Percentiles rank a stretch among this genome's conserved stretches.
phyloP scores from a whole-genome alignment of 1,139 yeast species.

The Magnusiomyces paraingens region DNA sequence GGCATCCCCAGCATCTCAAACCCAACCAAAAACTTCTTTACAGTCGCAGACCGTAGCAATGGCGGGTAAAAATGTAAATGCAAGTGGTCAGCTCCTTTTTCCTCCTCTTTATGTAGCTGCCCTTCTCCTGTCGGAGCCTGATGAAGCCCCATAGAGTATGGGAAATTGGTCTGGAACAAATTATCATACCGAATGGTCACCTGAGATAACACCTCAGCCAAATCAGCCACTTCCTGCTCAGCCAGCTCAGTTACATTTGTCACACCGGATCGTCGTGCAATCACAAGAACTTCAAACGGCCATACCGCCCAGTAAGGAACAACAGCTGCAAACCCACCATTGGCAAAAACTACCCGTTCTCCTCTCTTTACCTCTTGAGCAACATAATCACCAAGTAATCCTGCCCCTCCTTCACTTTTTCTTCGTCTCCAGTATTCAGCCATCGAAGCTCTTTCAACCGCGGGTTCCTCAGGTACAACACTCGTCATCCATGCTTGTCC shows the following conservation, averaged over 20 bases:
- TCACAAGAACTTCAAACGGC: slow-evolving; percentile 69
- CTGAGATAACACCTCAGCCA: slow-evolving; percentile 49
- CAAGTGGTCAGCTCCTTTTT: slow-evolving; percentile 49
- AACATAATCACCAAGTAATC: slow-evolving; percentile 62
- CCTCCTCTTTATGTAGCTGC: slow-evolving; percentile 19
- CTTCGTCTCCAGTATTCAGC: slow-evolving; percentile 38
- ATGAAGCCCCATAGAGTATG: slow-evolving; percentile 77
- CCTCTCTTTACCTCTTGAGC: slow-evolving; percentile 42
- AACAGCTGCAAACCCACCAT: slow-evolving; percentile 60
- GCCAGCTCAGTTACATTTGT: slow-evolving; percentile 47
- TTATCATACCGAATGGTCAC: slow-evolving; percentile 67
- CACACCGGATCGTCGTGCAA: slow-evolving; percentile 47
- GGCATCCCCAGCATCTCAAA: slow-evolving; percentile 76
- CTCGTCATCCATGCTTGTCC: slow-evolving; percentile 74
- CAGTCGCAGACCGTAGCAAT: slow-evolving; percentile 65
- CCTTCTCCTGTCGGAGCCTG: slow-evolving; percentile 43
- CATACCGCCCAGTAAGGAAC: slow-evolving; percentile 82
- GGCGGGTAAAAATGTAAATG: slow-evolving; percentile 81
- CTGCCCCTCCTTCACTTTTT: slow-evolving; percentile 37
- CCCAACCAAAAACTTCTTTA: slow-evolving; percentile 69
- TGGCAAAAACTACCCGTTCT: slow-evolving; percentile 49
- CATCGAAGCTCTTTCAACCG: slow-evolving; percentile 45
- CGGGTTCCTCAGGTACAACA: slow-evolving; percentile 62
- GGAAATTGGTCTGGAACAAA: slow-evolving; percentile 62
- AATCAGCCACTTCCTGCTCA: slow-evolving; percentile 45